These are phyloP conservation scores for Albugo laibachii DNA, from an alignment of 352 stramenopile genomes.

Conservation along the genomic window DNA sequence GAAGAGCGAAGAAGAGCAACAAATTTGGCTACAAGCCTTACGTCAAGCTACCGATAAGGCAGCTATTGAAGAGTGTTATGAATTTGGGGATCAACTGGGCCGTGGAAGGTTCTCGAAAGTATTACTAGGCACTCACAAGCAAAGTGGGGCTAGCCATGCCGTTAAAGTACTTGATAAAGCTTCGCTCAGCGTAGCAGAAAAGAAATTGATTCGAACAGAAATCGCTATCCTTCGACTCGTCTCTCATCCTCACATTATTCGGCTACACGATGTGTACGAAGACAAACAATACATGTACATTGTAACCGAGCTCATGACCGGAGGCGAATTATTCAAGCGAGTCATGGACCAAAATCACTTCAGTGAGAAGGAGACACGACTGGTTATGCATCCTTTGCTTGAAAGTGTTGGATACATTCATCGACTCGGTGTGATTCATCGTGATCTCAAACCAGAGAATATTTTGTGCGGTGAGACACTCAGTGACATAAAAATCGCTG, in stretches of 20 bases:
- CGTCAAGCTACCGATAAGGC: conserved; percentile 71
- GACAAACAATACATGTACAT: conserved; percentile 60
- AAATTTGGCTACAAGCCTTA: conserved; percentile 58
- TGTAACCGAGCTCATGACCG: conserved; percentile 53
- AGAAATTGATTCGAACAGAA: conserved; percentile 44
- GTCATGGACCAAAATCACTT: conserved; percentile 89
- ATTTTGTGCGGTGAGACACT: conserved; percentile 66
- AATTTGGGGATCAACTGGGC: conserved; percentile 69
- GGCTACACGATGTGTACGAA: conserved; percentile 54
- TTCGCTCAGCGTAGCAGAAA: conserved; percentile 22
- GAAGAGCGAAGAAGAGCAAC: conserved; percentile 43
- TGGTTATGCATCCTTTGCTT: conserved; percentile 80
- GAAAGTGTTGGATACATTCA: conserved; percentile 87
- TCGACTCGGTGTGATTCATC: conserved; percentile 81
- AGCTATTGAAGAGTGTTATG: conserved; percentile 77
- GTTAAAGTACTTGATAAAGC: conserved; percentile 63
- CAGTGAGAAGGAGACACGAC: conserved; percentile 87
- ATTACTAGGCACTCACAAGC: conserved; percentile 52
- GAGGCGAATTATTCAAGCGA: conserved; percentile 91
- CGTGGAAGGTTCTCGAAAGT: conserved; percentile 79
- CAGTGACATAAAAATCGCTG: conserved; percentile 68
- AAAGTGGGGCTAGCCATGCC: conserved; percentile 50
- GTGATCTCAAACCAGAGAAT: conserved; percentile 81
- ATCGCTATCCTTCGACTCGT: conserved; percentile 50
- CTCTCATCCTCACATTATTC: conserved; percentile 53